Conservation (phyloP, 2,329 filamentous ascomycete species). For the Madurella mycetomatis region DNA sequence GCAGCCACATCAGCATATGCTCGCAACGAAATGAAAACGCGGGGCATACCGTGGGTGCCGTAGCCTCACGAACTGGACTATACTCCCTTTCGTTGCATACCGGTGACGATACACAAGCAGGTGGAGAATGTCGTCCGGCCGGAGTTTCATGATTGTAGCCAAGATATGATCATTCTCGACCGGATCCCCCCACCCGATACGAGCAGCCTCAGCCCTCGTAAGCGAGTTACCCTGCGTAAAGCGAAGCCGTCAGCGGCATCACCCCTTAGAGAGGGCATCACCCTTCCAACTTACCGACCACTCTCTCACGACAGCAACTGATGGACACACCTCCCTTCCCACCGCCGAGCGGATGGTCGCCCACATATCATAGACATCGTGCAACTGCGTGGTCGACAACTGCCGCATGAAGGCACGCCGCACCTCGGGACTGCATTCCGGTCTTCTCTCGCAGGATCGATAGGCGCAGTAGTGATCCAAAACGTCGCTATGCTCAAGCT, state of each 20-base stretch:
- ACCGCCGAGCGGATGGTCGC: conserved; percentile 43
- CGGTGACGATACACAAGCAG: conserved; percentile 45
- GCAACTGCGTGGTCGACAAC: conserved; percentile 40
- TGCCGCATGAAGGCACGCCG: conserved; percentile 42
- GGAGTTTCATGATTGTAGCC: conserved; percentile 43
- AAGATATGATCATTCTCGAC: conserved; percentile 31
- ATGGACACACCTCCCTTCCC: conserved; percentile 43
- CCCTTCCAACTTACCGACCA: conserved; percentile 11
- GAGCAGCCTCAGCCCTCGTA: conserved; percentile 22
- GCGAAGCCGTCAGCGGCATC: background rate
- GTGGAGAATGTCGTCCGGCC: conserved; percentile 46
- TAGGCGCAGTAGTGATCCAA: background rate
- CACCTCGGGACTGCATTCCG: conserved; percentile 31
- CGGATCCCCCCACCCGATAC: conserved; percentile 29
- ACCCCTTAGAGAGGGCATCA: background rate
- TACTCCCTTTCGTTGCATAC: conserved; percentile 40
- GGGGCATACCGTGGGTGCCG: conserved; percentile 31
- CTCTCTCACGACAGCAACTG: conserved; percentile 25
- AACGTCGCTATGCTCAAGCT: background rate
- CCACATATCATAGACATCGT: conserved; percentile 44
- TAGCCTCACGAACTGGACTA: conserved; percentile 40
- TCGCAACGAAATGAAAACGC: background rate
- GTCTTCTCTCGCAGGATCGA: conserved; percentile 19
- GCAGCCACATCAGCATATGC: background rate
- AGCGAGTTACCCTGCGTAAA: conserved; percentile 21